Evolutionary conservation across 116 monocot genomes (phyloP), one percentile per base, ranked within the genome.

Genomic region (Trichopus zeylanicus): DNA sequence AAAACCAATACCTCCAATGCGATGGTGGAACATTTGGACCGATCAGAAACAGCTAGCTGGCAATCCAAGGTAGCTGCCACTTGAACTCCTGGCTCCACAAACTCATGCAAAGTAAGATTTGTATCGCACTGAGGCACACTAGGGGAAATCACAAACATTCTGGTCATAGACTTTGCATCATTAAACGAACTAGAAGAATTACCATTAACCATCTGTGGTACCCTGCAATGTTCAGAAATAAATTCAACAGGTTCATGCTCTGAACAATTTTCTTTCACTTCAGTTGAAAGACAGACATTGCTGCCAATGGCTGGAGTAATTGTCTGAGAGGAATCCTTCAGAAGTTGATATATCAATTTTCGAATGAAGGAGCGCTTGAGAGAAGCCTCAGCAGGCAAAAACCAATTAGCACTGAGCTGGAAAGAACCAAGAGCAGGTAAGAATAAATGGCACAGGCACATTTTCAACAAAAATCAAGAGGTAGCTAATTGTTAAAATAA

Each of bases 311-410:
- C 30, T 52, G 63, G 28, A 46, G 38, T 10, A 48, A 29, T 13
- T 52, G 67, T 56, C 47, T 79, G 76, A 63, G 60, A 62, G 25
- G 69, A 25, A 60, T 74, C 67, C 29, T 64, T 55, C 18, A 81
- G 48, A 68, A 81, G 77, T 8, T 81, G 63, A 51, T 81, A 71
- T 34, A 86, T 71, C 21, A 86, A 34, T 54, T 77, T 81, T 26
- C 71, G 63, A 23, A 86, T 86, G 16, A 71, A 19, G 57, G 64
- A 65, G 22, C 86, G 76, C 37, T 86, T 86, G 13, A 68, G 66
- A 66, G 81, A 86, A 65, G 81, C 86, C 38, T 81, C 86, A 38
- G 78, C 62, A 62, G 86, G 81, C 61, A 67, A 63, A 69, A 86
- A 86, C 86, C 86, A 86, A 55, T 81, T 69, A 16, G 38, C 63